Conservation (phyloP, 1,284 basidiomycete species). For the Marasmius sp. region DNA sequence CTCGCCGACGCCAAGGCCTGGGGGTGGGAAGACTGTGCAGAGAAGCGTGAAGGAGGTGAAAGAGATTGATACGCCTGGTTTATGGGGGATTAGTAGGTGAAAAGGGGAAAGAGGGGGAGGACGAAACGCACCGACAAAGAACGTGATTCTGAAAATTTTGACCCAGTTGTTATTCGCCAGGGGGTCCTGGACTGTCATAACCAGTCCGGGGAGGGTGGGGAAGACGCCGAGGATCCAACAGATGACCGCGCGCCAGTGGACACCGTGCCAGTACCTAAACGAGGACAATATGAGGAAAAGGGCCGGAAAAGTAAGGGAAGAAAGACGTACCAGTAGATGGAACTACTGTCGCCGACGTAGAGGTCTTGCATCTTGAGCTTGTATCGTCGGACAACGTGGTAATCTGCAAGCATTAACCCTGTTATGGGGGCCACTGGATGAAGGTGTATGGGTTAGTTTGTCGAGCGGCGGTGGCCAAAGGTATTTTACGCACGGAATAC, state of each 20-base stretch:
- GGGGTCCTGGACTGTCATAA: constrained; percentile 15
- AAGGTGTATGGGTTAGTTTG: not conserved
- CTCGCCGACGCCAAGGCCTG: constrained; percentile 15
- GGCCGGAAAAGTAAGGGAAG: not conserved
- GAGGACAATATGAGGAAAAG: not conserved
- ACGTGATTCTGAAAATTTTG: constrained; percentile 19
- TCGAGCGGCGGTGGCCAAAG: not conserved
- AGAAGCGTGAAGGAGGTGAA: constrained; percentile 16
- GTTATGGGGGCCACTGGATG: constrained; percentile 16
- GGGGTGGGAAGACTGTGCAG: constrained; percentile 17
- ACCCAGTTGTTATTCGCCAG: constrained; percentile 18
- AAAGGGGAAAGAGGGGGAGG: not conserved
- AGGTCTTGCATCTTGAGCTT: constrained; percentile 16
- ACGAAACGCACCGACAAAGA: constrained; percentile 16
- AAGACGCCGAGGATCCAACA: constrained; percentile 21
- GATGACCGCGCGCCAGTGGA: constrained; percentile 19
- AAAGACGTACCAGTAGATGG: constrained; percentile 16
- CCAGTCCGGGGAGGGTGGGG: constrained; percentile 20
- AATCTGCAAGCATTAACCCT: constrained; percentile 19
- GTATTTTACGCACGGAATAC: constrained; percentile 14
- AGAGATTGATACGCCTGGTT: constrained; percentile 12
- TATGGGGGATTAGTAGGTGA: not conserved
- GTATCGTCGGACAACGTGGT: constrained; percentile 17
- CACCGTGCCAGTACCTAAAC: constrained; percentile 17
- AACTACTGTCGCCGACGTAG: constrained; percentile 16